phyloP scores from a whole-genome alignment of 306 rosid species.

The Acacia confusa region DNA sequence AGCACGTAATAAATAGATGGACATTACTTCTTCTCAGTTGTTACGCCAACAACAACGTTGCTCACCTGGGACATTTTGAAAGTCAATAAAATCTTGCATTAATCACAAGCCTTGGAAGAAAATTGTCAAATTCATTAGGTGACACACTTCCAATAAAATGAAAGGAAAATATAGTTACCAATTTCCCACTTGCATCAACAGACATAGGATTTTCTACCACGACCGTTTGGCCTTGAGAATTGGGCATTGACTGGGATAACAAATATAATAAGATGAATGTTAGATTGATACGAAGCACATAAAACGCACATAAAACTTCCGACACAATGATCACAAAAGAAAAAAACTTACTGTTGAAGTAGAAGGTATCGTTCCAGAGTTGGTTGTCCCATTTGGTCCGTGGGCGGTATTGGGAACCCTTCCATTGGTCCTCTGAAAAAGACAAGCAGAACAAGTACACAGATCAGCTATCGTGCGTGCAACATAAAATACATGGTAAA shows the following conservation, averaged over 20 bases:
- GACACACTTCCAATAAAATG: background rate
- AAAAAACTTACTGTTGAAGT: slow-evolving; percentile 70
- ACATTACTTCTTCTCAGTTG: slow-evolving; percentile 76
- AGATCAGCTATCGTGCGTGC: background rate
- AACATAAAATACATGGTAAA: background rate
- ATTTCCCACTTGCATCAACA: slow-evolving; percentile 87
- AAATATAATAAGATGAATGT: background rate
- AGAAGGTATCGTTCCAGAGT: slow-evolving; percentile 64
- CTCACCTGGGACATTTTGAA: slow-evolving; percentile 64
- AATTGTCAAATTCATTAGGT: background rate
- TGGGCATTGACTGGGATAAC: slow-evolving; percentile 35
- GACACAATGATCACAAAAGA: background rate
- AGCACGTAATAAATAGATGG: background rate
- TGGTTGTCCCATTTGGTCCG: slow-evolving; percentile 69
- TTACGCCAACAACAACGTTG: slow-evolving; percentile 95
- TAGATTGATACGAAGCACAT: background rate
- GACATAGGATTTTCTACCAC: slow-evolving; percentile 99
- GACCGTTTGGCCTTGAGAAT: slow-evolving; percentile 76
- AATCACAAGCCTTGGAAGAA: background rate
- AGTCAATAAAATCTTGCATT: slow-evolving; percentile 3
- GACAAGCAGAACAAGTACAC: background rate
- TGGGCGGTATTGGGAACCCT: slow-evolving; percentile 81
- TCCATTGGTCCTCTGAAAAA: slow-evolving; percentile 57
- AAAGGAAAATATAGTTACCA: slow-evolving; percentile 50
- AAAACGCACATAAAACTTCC: slow-evolving; percentile 20